These are phyloP conservation scores for Fusarium sp. DNA, from an alignment of 2,329 filamentous ascomycete genomes.

Conservation along the genomic window DNA sequence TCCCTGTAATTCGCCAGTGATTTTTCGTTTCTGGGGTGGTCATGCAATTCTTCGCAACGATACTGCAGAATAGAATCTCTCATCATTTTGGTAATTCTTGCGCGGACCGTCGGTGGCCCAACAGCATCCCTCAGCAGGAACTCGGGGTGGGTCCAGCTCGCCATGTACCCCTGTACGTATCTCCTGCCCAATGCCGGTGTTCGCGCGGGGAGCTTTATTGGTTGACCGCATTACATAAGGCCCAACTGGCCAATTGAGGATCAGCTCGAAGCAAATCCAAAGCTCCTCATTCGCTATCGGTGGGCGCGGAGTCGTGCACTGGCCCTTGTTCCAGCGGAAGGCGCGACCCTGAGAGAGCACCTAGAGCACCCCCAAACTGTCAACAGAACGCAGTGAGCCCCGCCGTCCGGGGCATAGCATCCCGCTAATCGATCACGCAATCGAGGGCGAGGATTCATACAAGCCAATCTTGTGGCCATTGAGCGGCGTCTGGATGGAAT, in stretches of 20 bases:
- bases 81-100: conserved; percentile 21
- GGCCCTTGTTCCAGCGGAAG: conserved; percentile 23
- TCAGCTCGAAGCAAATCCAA: conserved; percentile 35
- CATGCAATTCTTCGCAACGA: conserved; percentile 22
- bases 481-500: conserved; percentile 28
- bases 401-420: conserved; percentile 43
- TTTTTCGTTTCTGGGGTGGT: conserved; percentile 6
- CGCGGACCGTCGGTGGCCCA: conserved; percentile 44
- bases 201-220: conserved; percentile 28
- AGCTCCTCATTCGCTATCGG: conserved; percentile 39
- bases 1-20: not conserved
- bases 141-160: conserved; percentile 39
- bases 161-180: conserved; percentile 22
- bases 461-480: conserved; percentile 35
- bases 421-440: conserved; percentile 46
- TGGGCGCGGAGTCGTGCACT: conserved; percentile 34
- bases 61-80: conserved; percentile 7
- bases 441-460: conserved; percentile 42
- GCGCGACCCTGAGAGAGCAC: conserved; percentile 33
- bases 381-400: conserved; percentile 30
- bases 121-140: conserved; percentile 39
- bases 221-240: not conserved
- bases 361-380: conserved; percentile 29
- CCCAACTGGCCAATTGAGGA: conserved; percentile 10
- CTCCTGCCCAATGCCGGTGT: conserved; percentile 22